Percentiles rank a stretch among this genome's conserved stretches.
phyloP scores from a whole-genome alignment of 2,329 filamentous ascomycete species.

The Xylaria hypoxylon region DNA sequence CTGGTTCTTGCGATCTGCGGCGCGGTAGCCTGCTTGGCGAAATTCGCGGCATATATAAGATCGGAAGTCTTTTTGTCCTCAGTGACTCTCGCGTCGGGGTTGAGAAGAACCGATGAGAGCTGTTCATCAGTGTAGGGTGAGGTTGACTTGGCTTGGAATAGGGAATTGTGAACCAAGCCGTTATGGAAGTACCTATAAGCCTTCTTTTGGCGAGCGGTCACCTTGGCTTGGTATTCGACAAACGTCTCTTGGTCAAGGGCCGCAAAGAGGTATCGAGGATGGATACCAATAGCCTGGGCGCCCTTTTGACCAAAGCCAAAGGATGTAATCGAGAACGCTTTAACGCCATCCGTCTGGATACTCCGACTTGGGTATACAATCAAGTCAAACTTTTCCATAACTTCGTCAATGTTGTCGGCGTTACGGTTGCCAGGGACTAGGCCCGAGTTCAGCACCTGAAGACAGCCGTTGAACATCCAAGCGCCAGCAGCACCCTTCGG shows the following conservation, averaged over 20 bases:
- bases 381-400: conserved; percentile 98
- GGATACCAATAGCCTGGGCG: conserved; percentile 95
- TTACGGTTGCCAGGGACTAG: conserved; percentile 97
- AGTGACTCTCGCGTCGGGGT: conserved; percentile 88
- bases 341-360: conserved; percentile 97
- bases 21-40: conserved; percentile 72
- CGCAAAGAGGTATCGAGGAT: conserved; percentile 92
- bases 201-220: conserved; percentile 95
- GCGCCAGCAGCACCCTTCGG: conserved; percentile 99
- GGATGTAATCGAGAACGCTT: conserved; percentile 98
- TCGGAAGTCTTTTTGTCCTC: conserved; percentile 87
- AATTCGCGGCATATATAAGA: conserved; percentile 77
- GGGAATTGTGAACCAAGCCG: conserved; percentile 94
- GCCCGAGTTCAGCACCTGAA: conserved; percentile 94
- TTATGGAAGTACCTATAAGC: conserved; percentile 99
- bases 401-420: conserved; percentile 94
- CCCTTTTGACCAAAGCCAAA: conserved; percentile 99
- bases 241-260: conserved; percentile 91
- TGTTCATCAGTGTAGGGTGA: conserved; percentile 90
- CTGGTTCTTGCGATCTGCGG: conserved; percentile 61
- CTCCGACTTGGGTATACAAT: conserved; percentile 95
- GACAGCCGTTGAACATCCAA: conserved; percentile 99
- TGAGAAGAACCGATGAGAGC: conserved; percentile 88
- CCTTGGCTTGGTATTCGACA: conserved; percentile 84
- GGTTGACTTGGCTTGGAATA: conserved; percentile 95